Conservation (phyloP, 2,329 filamentous ascomycete genomes). For the Cladosporium colombiae region DNA sequence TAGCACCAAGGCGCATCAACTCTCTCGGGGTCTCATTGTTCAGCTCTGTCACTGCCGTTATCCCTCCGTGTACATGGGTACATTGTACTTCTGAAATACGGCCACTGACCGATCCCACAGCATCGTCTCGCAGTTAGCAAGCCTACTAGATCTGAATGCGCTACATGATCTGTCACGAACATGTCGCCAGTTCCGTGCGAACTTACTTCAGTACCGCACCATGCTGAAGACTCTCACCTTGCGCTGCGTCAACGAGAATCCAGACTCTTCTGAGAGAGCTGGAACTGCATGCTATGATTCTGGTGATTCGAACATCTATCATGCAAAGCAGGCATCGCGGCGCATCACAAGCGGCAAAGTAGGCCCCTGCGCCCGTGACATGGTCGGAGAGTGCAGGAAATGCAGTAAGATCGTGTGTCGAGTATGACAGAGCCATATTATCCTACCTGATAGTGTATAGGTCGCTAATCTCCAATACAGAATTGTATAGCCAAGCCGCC, state of each 20-base stretch:
- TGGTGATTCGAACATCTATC: neutral
- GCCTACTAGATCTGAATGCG: slow-evolving; percentile 80
- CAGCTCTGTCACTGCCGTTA: neutral
- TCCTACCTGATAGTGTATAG: neutral
- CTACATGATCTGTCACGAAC: slow-evolving; percentile 80
- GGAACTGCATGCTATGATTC: neutral
- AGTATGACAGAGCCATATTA: slow-evolving; percentile 50
- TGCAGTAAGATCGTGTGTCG: slow-evolving; percentile 79
- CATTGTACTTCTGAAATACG: neutral
- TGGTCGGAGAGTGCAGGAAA: slow-evolving; percentile 79
- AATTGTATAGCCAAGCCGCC: slow-evolving; percentile 89
- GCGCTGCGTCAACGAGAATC: slow-evolving; percentile 71
- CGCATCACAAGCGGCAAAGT: slow-evolving; percentile 65
- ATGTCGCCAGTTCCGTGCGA: slow-evolving; percentile 75
- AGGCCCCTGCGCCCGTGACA: slow-evolving; percentile 78
- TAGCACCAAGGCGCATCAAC: neutral
- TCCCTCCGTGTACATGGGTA: neutral
- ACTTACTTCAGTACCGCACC: slow-evolving; percentile 74
- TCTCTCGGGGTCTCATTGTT: neutral
- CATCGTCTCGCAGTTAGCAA: slow-evolving; percentile 73
- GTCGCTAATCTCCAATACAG: slow-evolving; percentile 46
- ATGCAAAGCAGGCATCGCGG: slow-evolving; percentile 25
- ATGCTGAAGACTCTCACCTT: slow-evolving; percentile 74
- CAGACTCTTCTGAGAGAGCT: neutral
- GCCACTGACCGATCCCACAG: slow-evolving; percentile 50